phyloP scores from a whole-genome alignment of 257 asterid species.

The Fraxinus americana region DNA sequence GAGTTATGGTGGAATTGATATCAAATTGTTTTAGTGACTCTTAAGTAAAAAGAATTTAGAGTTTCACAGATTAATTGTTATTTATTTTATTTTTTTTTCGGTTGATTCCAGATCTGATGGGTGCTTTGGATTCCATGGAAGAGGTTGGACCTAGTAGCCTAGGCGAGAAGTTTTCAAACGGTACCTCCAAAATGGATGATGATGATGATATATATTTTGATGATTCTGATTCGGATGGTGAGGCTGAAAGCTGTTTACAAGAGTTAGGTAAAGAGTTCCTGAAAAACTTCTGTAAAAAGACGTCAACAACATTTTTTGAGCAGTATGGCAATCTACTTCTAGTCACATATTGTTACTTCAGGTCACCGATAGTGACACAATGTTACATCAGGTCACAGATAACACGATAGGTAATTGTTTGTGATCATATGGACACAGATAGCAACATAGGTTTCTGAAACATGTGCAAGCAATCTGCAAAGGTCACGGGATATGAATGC shows the following conservation, averaged over 20 bases:
- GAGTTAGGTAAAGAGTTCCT: conserved; percentile 49
- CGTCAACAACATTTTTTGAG: too few species aligned
- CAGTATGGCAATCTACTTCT: too few species aligned
- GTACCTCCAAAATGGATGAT: conserved; percentile 46
- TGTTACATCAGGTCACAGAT: too few species aligned
- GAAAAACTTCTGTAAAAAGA: too few species aligned
- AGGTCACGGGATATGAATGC: too few species aligned
- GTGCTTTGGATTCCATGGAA: conserved; percentile 35
- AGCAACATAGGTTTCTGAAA: too few species aligned
- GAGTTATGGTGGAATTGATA: not conserved
- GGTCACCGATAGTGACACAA: too few species aligned
- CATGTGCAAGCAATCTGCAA: too few species aligned
- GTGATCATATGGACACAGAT: too few species aligned
- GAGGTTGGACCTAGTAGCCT: conserved; percentile 53
- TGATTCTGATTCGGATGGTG: conserved; percentile 53
- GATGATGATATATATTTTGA: conserved; percentile 41
- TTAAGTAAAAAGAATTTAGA: not conserved
- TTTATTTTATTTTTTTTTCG: not conserved
- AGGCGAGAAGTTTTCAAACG: conserved; percentile 34
- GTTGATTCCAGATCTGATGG: conserved; percentile 35
- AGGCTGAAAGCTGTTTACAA: conserved; percentile 40
- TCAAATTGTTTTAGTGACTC: not conserved
- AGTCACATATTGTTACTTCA: too few species aligned
- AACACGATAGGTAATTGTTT: too few species aligned
- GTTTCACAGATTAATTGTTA: conserved; percentile 1